Base-by-base conservation (phyloP, 2,329 filamentous ascomycete species). In the Talaromyces sp. region DNA sequence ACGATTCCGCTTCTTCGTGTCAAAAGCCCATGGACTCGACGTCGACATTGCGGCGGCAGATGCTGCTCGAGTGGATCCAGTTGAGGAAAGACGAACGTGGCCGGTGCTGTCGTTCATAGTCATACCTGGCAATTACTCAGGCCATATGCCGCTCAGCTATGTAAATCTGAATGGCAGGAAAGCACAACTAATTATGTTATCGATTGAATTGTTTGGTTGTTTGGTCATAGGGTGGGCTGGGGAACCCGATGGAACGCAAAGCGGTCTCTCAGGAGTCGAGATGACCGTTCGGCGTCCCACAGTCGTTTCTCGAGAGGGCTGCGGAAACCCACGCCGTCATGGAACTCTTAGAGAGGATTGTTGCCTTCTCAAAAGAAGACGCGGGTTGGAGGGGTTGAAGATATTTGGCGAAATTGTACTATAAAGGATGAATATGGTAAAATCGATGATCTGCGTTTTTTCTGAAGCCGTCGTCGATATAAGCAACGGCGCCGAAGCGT, bases 231-330 rank as follows among this genome's bases (percentile, higher is more conserved):
- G 41, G 60, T 72, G 77, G 77, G 78, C 76, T 78, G 78, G 76
- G 77, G 79, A 79, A 79, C 76, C 79, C 77, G 76, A 81, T 81
- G 80, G 80, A 82, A 82, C 79, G 80, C 80, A 81, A 81, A 81
- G 76, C 78, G 78, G 79, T 76, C 80, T 81, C 80, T 81, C 80
- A 79, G 66, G 70, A 67, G 72, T 71, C 73, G 80, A 82, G 80
- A 72, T 78, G 79, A 82, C 79, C 79, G 78, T 80, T 80, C 71
- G 69, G 79, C 80, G 79, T 81, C 79, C 80, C 80, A 82, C 79
- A 80, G 76, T 74, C 75, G 73, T 77, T 77, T 78, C 80, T 81
- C 69, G 73, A 74, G 68, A 45, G 59, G 66, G 66, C 65, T 68
- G 68, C 62, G 59, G 65, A 68, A 73, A 70, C 68, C 68, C 64